Conservation (phyloP, 192 early-diverging fungal species). For the Coemansia sp. region DNA sequence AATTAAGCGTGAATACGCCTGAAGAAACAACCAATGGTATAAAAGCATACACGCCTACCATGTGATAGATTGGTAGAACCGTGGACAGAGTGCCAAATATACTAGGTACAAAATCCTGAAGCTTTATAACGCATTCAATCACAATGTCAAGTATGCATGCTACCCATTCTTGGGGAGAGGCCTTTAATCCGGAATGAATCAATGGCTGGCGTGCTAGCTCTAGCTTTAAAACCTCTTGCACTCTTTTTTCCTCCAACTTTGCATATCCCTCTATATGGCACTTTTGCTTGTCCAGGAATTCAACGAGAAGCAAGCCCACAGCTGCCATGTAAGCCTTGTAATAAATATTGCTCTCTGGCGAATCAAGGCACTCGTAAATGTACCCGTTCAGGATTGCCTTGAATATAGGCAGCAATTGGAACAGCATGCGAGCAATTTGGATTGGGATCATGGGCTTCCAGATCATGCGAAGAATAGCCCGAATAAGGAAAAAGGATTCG, state of each 20-base stretch:
- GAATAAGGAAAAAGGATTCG: conserved; percentile 35
- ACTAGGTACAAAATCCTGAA: not conserved
- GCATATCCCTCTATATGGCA: not conserved
- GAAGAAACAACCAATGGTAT: not conserved
- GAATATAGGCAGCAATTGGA: not conserved
- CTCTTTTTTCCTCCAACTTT: not conserved
- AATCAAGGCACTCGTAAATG: conserved; percentile 31
- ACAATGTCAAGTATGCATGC: not conserved
- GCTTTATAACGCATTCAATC: not conserved
- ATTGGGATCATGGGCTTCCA: conserved; percentile 44
- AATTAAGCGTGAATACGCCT: not conserved
- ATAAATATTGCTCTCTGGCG: not conserved
- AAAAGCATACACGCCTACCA: not conserved
- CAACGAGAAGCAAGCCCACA: not conserved
- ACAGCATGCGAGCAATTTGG: conserved; percentile 3
- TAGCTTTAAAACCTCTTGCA: not conserved
- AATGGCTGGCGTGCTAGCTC: not conserved
- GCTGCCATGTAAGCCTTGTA: conserved; percentile 8
- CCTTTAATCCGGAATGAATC: not conserved
- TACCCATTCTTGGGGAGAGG: too few species aligned
- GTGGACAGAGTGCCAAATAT: not conserved
- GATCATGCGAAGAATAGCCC: conserved; percentile 28
- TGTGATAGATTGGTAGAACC: not conserved
- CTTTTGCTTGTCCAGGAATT: not conserved
- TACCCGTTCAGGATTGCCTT: conserved; percentile 2